A percentile compares a stretch with the other conserved stretches of the same genome.
These are phyloP conservation scores for Opeltia flavorubescens DNA, from an alignment of 495 filamentous ascomycete species.

Conservation along the genomic window DNA sequence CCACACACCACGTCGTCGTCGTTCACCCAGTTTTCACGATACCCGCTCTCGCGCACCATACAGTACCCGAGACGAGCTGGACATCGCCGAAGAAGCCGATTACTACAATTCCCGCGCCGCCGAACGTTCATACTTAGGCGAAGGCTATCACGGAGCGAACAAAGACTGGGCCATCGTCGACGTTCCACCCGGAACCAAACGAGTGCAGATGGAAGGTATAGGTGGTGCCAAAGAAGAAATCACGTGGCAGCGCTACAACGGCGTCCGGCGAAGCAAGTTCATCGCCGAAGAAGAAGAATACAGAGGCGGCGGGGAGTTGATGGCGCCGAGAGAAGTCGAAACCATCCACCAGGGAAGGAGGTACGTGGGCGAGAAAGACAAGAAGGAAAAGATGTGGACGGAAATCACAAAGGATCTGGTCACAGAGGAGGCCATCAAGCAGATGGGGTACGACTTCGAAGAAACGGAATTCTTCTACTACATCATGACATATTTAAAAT, in stretches of 20 bases:
- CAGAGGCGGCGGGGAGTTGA: slow-evolving; percentile 14
- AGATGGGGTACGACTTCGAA: slow-evolving; percentile 76
- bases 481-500: slow-evolving; percentile 76
- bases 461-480: slow-evolving; percentile 86
- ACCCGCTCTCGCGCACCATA: slow-evolving; percentile 4
- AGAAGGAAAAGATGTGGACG: slow-evolving; percentile 71
- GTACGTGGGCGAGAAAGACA: slow-evolving; percentile 25
- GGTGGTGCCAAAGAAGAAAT: slow-evolving; percentile 54
- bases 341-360: slow-evolving; percentile 26
- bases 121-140: slow-evolving; percentile 46
- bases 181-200: slow-evolving; percentile 63
- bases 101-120: slow-evolving; percentile 48
- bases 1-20: slow-evolving; percentile 10
- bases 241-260: slow-evolving; percentile 64
- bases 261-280: slow-evolving; percentile 55
- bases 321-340: slow-evolving; percentile 22
- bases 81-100: slow-evolving; percentile 39
- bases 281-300: slow-evolving; percentile 30
- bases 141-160: slow-evolving; percentile 53
- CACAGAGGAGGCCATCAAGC: slow-evolving; percentile 71
- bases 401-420: slow-evolving; percentile 95
- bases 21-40: slow-evolving; percentile 5
- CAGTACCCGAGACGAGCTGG: slow-evolving; percentile 8
- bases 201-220: slow-evolving; percentile 59
- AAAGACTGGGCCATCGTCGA: slow-evolving; percentile 66